Evolutionary conservation across 495 filamentous ascomycete species (phyloP), one percentile per base, ranked within the genome.

Genomic region (Penicillium canariense): DNA sequence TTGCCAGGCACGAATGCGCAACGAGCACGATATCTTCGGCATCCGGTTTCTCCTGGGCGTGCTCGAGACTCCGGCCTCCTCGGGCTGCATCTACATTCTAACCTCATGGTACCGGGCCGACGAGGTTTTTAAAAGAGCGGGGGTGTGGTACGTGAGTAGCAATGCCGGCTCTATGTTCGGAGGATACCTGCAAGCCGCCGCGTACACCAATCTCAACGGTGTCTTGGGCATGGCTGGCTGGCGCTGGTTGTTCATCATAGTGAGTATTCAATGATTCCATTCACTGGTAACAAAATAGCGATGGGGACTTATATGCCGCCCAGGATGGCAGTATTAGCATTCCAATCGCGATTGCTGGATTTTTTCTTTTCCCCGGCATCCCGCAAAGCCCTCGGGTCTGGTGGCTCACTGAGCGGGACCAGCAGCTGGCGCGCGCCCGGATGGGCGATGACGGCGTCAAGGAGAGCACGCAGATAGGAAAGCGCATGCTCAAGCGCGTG

Each of bases 101-200:
- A 62, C 65, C 23, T 68, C 64, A 28, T 73, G 71, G 70, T 76
- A 82, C 69, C 61, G 74, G 60, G 59, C 76, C 68, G 59, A 73
- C 67, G 60, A 82, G 66, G 52, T 84, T 68, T 68, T 78, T 56
- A 67, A 81, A 58, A 68, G 82, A 6, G 74, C 76, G 1, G 80
- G 77, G 54, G 78, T 83, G 32, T 83, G 83, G 59, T 78, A 80
- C 45, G 68, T 77, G 1, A 72, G 67, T 18, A 68, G 77, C 5
- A 65, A 75, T 18, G 65, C 80, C 14, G 74, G 77, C 51, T 42
- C 68, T 10, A 71, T 84, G 61, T 80, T 82, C 51, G 77, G 75
- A 3, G 80, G 81, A 22, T 78, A 70, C n/a, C 73, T 86, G 1
- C 73, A 81, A 65, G 70, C 78, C 0, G 80, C 77, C 1, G 78